These are phyloP conservation scores for Barbatosphaeria neglecta DNA, from an alignment of 495 filamentous ascomycete species.

Conservation along the genomic window DNA sequence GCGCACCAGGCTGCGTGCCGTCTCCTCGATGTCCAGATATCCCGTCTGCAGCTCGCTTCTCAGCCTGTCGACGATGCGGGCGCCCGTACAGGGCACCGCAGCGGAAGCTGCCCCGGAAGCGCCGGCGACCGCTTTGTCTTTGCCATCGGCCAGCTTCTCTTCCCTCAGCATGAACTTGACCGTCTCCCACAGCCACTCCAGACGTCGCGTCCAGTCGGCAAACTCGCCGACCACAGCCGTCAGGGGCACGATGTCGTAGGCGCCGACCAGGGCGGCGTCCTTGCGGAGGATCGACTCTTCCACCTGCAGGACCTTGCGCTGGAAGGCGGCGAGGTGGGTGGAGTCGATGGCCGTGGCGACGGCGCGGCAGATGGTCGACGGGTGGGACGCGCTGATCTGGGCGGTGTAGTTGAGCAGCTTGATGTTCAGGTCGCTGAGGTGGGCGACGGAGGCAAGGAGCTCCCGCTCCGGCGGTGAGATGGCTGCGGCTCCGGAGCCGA, in stretches of 20 bases:
- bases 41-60: slow-evolving; percentile 72
- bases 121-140: background rate
- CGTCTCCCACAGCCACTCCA: slow-evolving; percentile 81
- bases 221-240: slow-evolving; percentile 77
- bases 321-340: slow-evolving; percentile 65
- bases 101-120: slow-evolving; percentile 6
- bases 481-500: slow-evolving; percentile 18
- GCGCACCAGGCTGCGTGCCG: slow-evolving; percentile 53
- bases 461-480: slow-evolving; percentile 71
- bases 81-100: slow-evolving; percentile 32
- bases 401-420: slow-evolving; percentile 50
- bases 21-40: slow-evolving; percentile 70
- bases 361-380: slow-evolving; percentile 71
- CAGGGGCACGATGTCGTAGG: slow-evolving; percentile 83
- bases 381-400: slow-evolving; percentile 55
- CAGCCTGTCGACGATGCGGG: slow-evolving; percentile 63
- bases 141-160: slow-evolving; percentile 3
- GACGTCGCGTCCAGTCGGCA: slow-evolving; percentile 64
- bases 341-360: slow-evolving; percentile 71
- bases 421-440: slow-evolving; percentile 65
- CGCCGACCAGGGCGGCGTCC: slow-evolving; percentile 65
- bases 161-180: slow-evolving; percentile 47
- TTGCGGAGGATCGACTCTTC: slow-evolving; percentile 63
- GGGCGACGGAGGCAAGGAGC: slow-evolving; percentile 63
- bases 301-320: slow-evolving; percentile 70